Conservation (phyloP, 2,329 filamentous ascomycete genomes). For the Cladosporium cucumerinum region DNA sequence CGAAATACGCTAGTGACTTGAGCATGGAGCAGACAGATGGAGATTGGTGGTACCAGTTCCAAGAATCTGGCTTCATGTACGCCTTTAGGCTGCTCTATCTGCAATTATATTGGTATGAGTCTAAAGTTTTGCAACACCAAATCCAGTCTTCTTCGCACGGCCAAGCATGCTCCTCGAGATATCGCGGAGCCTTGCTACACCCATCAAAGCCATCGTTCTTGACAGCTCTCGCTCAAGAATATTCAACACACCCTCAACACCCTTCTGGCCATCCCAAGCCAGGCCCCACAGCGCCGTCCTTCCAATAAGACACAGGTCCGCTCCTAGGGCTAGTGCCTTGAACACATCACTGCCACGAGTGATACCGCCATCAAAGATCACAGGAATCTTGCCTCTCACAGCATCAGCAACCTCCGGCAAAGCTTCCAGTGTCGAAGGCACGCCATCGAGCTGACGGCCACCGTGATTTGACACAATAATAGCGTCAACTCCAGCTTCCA, state of each 20-base stretch:
- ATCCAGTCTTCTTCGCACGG: constrained; percentile 8
- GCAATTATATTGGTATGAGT: neutral
- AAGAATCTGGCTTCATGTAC: neutral
- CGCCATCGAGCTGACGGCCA: constrained; percentile 15
- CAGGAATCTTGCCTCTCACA: constrained; percentile 53
- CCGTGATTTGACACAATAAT: constrained; percentile 50
- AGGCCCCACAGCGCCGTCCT: constrained; percentile 20
- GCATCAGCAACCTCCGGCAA: constrained; percentile 40
- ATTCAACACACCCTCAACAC: constrained; percentile 16
- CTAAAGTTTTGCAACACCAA: constrained; percentile 15
- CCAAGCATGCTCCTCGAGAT: constrained; percentile 18
- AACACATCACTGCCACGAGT: constrained; percentile 54
- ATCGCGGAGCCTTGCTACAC: constrained; percentile 22
- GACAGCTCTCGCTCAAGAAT: constrained; percentile 21
- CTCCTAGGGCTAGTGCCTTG: constrained; percentile 53
- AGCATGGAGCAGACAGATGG: neutral
- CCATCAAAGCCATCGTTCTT: constrained; percentile 27
- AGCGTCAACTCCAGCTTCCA: constrained; percentile 42
- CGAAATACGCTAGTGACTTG: constrained; percentile 51
- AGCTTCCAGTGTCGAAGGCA: constrained; percentile 13
- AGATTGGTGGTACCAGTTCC: neutral
- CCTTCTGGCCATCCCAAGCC: constrained; percentile 19
- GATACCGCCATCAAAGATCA: constrained; percentile 60
- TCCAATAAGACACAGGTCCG: constrained; percentile 37
- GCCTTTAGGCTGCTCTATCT: neutral